A percentile compares a stretch with the other conserved stretches of the same genome.
phyloP scores from a whole-genome alignment of 768 basidiomycete species.

The Clavulina sp. region DNA sequence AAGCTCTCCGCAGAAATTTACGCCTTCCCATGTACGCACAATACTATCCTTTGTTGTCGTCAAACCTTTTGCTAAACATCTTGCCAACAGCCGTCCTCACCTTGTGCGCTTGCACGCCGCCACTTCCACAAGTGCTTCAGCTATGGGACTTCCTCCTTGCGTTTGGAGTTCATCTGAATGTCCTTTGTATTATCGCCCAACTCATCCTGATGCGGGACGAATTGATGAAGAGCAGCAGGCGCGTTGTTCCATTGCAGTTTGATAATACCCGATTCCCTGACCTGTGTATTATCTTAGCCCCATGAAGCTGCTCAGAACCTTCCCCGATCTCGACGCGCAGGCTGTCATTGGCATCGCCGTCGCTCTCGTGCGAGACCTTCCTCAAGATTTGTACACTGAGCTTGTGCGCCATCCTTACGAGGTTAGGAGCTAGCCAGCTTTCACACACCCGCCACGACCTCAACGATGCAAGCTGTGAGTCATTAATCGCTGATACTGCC shows the following conservation, averaged over 20 bases:
- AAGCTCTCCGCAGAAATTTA: constrained; percentile 93
- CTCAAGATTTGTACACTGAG: constrained; percentile 71
- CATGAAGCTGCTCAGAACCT: constrained; percentile 84
- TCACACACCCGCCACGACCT: no score
- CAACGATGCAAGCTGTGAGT: no score
- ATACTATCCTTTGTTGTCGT: neutral
- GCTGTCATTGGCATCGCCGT: constrained; percentile 87
- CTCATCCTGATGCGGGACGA: constrained; percentile 77
- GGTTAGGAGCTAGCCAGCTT: neutral
- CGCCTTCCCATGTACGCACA: constrained; percentile 78
- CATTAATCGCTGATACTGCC: no score
- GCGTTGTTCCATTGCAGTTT: constrained; percentile 13
- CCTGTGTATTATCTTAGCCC: constrained; percentile 35
- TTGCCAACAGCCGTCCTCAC: constrained; percentile 62
- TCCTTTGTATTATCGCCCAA: constrained; percentile 93
- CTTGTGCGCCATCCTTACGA: constrained; percentile 71
- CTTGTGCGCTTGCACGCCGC: constrained; percentile 91
- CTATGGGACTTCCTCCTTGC: constrained; percentile 97
- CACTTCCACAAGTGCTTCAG: constrained; percentile 82
- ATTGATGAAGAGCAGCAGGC: constrained; percentile 80
- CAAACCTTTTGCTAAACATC: neutral
- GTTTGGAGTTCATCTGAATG: constrained; percentile 91
- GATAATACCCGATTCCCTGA: neutral
- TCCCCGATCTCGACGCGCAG: constrained; percentile 77
- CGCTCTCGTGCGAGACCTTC: constrained; percentile 82